Evolutionary conservation across 2,329 filamentous ascomycete species (phyloP).

Genomic region (Cladosporium sp.): DNA sequence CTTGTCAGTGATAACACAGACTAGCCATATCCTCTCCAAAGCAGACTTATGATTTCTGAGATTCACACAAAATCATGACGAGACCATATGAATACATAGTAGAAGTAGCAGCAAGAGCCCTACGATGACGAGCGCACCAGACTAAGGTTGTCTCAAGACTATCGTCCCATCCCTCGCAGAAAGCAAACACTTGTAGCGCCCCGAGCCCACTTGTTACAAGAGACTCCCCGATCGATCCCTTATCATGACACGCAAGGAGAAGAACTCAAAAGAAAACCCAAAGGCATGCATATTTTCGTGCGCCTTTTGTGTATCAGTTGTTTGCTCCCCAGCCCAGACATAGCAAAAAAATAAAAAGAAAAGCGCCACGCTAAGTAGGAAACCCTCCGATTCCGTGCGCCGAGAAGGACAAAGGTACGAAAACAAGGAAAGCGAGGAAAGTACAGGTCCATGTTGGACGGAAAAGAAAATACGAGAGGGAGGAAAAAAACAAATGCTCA

Average conservation of each 20-base stretch:
- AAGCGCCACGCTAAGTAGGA: neutral
- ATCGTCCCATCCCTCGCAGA: neutral
- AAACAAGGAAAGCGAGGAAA: neutral
- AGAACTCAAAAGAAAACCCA: neutral
- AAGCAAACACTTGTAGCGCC: neutral
- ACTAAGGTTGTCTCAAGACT: neutral
- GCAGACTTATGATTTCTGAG: neutral
- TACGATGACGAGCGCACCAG: neutral
- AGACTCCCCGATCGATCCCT: neutral
- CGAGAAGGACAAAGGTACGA: neutral
- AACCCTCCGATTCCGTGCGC: neutral
- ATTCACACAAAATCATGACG: neutral
- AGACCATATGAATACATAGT: neutral
- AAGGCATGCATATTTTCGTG: neutral
- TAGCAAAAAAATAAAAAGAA: neutral
- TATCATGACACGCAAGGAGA: neutral
- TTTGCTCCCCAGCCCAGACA: neutral
- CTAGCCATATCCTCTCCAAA: neutral
- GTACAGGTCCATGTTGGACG: neutral
- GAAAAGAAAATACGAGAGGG: neutral
- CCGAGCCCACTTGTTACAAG: neutral
- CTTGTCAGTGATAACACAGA: no score
- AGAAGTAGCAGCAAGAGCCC: neutral
- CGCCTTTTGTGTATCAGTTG: slow-evolving; percentile 10
- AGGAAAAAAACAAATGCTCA: neutral